Evolutionary conservation across 2,329 filamentous ascomycete species (phyloP), one percentile per base, ranked within the genome.

Genomic region (Colletotrichum trifolii): DNA sequence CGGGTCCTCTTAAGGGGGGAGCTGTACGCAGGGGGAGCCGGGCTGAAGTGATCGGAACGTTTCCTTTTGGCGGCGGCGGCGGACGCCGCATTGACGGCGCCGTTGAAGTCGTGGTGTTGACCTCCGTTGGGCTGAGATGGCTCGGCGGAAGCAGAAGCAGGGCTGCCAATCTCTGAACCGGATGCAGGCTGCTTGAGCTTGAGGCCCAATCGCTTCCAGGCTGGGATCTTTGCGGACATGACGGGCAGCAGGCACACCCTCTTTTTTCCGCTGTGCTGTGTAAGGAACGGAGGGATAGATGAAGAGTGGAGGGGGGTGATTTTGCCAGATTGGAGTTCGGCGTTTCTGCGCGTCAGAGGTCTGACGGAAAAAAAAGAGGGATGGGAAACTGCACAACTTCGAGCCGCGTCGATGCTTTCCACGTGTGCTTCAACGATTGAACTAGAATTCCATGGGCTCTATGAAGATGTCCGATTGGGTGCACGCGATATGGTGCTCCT

Each of bases 131-230:
- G 67, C 65, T 62, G 59, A 76, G 74, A 76, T 67, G 54, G 58
- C 47, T 58, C 66, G 55, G 45, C 45, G 35, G 35, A n/a, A 36
- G 48, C 53, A 40, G 60, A 13, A 50, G 60, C 65, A 60, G 61
- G 56, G 58, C 66, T 43, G 54, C 66, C 66, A 63, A 52, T 66
- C 58, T 67, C 66, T 61, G 60, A 59, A 46, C 60, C 64, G 54
- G 64, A 66, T 68, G 73, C 72, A 69, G 73, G 71, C 61, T 72
- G 73, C 76, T 87, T 88, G 77, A 87, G 85, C 80, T 87, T 87
- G 74, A 88, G 83, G 76, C 86, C 86, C 81, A 87, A 83, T 80
- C 84, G 83, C 74, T 88, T 88, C 85, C 86, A 88, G 68, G 85
- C 85, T 62, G 86, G 85, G 67, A 84, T 78, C 71, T 73, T 75